phyloP scores from a whole-genome alignment of 2,329 filamentous ascomycete genomes.

The Elsinoe fawcettii region DNA sequence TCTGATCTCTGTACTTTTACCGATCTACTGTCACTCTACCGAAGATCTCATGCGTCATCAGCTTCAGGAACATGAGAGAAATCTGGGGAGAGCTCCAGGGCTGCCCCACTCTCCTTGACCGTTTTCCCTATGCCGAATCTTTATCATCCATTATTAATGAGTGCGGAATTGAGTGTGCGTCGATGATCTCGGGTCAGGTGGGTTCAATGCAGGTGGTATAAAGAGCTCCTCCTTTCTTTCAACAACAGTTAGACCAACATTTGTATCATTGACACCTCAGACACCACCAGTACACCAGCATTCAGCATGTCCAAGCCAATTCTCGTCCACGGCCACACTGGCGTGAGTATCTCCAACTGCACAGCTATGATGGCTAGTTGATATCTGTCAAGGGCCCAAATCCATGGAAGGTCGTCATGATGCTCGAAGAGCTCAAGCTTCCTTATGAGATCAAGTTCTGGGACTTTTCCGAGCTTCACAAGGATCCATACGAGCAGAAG shows the following conservation, averaged over 20 bases:
- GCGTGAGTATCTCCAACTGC: neutral
- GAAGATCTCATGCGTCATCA: constrained; percentile 7
- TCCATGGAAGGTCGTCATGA: constrained; percentile 39
- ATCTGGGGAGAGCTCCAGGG: neutral
- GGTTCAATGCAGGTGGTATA: neutral
- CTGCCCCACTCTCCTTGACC: neutral
- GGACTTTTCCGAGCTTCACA: constrained; percentile 35
- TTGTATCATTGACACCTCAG: too few relatives aligned
- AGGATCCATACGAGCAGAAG: constrained; percentile 30
- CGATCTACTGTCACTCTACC: neutral
- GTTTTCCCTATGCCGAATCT: neutral
- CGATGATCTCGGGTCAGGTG: neutral
- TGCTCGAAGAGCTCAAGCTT: constrained; percentile 39
- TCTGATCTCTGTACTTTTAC: neutral
- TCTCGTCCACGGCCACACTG: constrained; percentile 17
- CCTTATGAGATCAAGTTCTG: constrained; percentile 33
- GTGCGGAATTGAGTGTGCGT: neutral
- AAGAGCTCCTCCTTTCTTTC: neutral
- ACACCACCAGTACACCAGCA: neutral
- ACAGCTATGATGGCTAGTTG: neutral
- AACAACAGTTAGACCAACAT: too few relatives aligned
- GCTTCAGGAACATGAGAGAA: neutral
- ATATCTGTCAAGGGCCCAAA: constrained; percentile 29
- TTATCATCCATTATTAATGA: constrained; percentile 1
- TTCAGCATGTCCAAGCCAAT: constrained; percentile 19